These are phyloP conservation scores for Salix brachista DNA, from an alignment of 345 rosid genomes.

Conservation along the genomic window DNA sequence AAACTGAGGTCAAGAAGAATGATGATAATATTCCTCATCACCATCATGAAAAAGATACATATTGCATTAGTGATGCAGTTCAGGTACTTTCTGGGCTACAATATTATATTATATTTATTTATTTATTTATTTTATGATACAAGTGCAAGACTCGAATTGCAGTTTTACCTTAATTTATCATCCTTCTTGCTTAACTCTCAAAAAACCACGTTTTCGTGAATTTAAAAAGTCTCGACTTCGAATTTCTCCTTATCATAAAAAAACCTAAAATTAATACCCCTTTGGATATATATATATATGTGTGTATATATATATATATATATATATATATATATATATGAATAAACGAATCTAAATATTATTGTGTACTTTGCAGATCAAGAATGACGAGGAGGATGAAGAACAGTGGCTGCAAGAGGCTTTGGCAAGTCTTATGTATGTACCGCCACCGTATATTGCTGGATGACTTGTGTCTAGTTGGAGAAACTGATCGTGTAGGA, in stretches of 20 bases:
- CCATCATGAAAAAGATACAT: constrained; percentile 35
- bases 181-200: neutral
- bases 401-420: constrained; percentile 84
- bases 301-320: neutral
- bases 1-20: constrained; percentile 35
- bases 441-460: constrained; percentile 36
- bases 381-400: constrained; percentile 43
- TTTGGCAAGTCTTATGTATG: constrained; percentile 58
- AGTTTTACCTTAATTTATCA: neutral
- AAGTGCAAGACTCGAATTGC: neutral
- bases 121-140: neutral
- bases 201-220: too few relatives aligned
- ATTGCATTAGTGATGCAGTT: constrained; percentile 23
- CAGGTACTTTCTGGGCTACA: constrained; percentile 30
- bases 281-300: neutral
- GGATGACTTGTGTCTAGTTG: constrained; percentile 13
- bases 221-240: neutral
- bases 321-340: neutral
- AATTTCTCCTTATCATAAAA: neutral
- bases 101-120: neutral
- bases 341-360: neutral
- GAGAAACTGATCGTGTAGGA: neutral
- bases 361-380: constrained; percentile 37
- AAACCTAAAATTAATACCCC: neutral
- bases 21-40: constrained; percentile 22